Evolutionary conservation across 2,329 filamentous ascomycete species (phyloP), one percentile per base, ranked within the genome.

Genomic region (Colletotrichum tamarilloi): DNA sequence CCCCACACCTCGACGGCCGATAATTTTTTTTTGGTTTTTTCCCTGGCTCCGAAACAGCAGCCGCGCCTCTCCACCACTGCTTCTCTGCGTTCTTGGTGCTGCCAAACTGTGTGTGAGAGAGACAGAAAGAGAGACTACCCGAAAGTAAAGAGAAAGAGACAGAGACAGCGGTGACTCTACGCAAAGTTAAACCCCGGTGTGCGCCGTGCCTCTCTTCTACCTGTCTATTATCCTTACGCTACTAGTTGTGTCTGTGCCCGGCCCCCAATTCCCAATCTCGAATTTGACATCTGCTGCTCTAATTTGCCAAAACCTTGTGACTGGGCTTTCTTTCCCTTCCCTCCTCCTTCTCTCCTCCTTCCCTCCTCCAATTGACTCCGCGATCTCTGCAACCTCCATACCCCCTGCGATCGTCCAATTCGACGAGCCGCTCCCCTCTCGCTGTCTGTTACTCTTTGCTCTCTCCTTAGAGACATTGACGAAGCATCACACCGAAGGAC

Each of bases 11-110:
- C 26, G 67, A 65, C 56, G 28, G 60, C 67, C 70, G 70, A 73
- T 73, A 53, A 73, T 70, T 70, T 73, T 72, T 72, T 68, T 73
- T 59, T 38, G 26, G 24, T 72, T 64, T 59, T 72, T 68, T 68
- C 28, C 69, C 52, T 67, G 38, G 32, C 60, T 65, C 70, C 46
- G 70, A 73, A 62, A 65, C 70, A 73, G 66, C 66, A 64, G 62
- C 28, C 57, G 30, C 32, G 58, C 30, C 57, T 60, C 32, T 60
- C 57, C 30, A 35, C 8, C 56, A 35, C 32, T 19, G 9, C 22
- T 26, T 26, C 53, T 56, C 53, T 57, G 24, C 26, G 24, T 28
- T 28, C 14, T n/a, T 19, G 5, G 14, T 57, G 28, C 55, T 57
- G 52, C 24, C 55, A 49, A n/a, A 49, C 19, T 49, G 42, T 57